Percentiles rank a stretch among this genome's conserved stretches.
Conservation (phyloP, 2,329 filamentous ascomycete genomes). For the Aureobasidium melanogenum region DNA sequence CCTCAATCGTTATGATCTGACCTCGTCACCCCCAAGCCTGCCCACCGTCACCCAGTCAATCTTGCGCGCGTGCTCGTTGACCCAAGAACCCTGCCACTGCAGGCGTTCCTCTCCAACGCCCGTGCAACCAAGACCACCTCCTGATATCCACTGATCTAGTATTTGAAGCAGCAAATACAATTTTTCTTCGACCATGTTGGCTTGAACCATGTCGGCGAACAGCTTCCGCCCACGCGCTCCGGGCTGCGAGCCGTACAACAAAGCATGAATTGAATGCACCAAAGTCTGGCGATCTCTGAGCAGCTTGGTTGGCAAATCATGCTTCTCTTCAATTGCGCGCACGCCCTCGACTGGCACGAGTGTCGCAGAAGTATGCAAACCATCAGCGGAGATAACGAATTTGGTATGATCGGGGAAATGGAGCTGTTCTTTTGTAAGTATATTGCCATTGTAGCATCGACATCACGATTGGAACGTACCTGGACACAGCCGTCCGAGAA, state of each 20-base stretch:
- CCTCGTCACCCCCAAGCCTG: constrained; percentile 36
- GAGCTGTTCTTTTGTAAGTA: constrained; percentile 43
- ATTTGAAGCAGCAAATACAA: constrained; percentile 62
- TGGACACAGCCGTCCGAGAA: constrained; percentile 74
- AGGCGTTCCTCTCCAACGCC: constrained; percentile 26
- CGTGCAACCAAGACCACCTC: constrained; percentile 56
- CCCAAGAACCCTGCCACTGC: constrained; percentile 35
- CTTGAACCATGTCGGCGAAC: constrained; percentile 53
- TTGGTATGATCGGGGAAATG: constrained; percentile 88
- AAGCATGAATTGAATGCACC: constrained; percentile 61
- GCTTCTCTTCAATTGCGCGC: constrained; percentile 53
- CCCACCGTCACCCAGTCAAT: constrained; percentile 41
- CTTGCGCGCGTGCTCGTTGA: constrained; percentile 35
- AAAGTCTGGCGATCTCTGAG: constrained; percentile 62
- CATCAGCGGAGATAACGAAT: constrained; percentile 65
- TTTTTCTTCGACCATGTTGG: constrained; percentile 66
- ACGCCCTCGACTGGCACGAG: constrained; percentile 65
- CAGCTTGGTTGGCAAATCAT: constrained; percentile 54
- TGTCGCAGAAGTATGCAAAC: constrained; percentile 70
- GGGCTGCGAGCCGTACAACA: constrained; percentile 52
- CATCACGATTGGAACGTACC: constrained; percentile 34
- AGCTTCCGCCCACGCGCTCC: constrained; percentile 25
- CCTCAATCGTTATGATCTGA: background rate
- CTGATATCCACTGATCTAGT: constrained; percentile 61
- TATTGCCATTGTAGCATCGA: background rate